Base-by-base conservation (phyloP, 495 filamentous ascomycete genomes). In the Jackrogersella multiformis region DNA sequence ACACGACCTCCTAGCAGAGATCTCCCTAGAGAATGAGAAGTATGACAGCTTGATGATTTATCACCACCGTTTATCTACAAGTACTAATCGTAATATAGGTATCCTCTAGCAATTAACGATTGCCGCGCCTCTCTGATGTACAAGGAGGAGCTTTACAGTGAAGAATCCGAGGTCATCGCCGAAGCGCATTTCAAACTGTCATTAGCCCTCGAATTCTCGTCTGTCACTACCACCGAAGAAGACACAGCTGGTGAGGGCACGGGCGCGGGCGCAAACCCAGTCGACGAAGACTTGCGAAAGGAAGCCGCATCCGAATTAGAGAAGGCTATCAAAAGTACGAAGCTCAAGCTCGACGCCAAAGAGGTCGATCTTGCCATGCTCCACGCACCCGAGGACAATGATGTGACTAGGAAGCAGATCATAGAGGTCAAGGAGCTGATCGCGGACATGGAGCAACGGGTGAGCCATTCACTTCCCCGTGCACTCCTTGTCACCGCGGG, bases 131-230 rank as follows among this genome's bases (percentile, higher is more conserved):
- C 92, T 5, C 85, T 99, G 7, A 83, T 82, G 42, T 84, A 96
- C 44, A 93, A 95, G 77, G 74, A 90, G 57, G 81, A 86, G 12
- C 84, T 97, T 10, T 94, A 90, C 73, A 84, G 92, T 1, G 77
- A 86, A 48, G 90, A 95, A 48, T 94, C 92, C 36, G 88, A 89
- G 54, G 83, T 94, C 16, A 82, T 97, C 55, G 93, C 94, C 28
- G 95, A 99, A 82, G 94, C 92, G 35, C 92, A 98, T 76, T 98
- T 89, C 80, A 97, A 97, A 76, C 87, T 98, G 42, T 97, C 96
- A 1, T 87, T 99, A 39, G 96, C 95, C 0, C 86, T 98, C 16
- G 95, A 99, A 76, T 98, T 98, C 66, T 89, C 90, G 10, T 92
- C 92, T 0, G 85, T 92, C n/a, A 91, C 85, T 30, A 85, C 87